phyloP scores from a whole-genome alignment of 2,329 filamentous ascomycete genomes.

The Trichoderma harzianum region DNA sequence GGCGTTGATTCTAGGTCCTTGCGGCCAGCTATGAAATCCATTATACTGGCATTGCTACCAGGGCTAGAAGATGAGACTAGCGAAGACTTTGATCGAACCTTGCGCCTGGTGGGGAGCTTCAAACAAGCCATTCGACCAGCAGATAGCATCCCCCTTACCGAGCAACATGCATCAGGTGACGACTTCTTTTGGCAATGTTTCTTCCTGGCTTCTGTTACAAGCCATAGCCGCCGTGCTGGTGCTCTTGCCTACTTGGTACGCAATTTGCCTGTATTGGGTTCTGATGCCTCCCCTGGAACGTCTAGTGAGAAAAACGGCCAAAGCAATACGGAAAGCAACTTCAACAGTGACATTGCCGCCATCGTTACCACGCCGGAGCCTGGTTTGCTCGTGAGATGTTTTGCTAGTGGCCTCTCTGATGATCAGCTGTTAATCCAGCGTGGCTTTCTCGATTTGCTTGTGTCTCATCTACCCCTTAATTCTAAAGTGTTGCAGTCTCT shows the following conservation, averaged over 20 bases:
- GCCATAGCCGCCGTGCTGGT: slow-evolving; percentile 77
- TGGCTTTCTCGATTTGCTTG: slow-evolving; percentile 88
- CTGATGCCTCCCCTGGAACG: slow-evolving; percentile 5
- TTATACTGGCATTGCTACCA: slow-evolving; percentile 84
- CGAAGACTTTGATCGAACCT: slow-evolving; percentile 89
- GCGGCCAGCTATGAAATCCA: slow-evolving; percentile 83
- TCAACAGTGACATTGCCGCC: slow-evolving; percentile 50
- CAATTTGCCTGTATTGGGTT: slow-evolving; percentile 58
- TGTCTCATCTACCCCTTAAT: slow-evolving; percentile 83
- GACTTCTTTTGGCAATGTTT: slow-evolving; percentile 99
- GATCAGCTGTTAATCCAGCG: slow-evolving; percentile 88
- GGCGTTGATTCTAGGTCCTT: slow-evolving; percentile 67
- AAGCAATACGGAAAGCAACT: slow-evolving; percentile 30
- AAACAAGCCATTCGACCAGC: slow-evolving; percentile 62
- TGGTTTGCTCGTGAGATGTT: slow-evolving; percentile 83
- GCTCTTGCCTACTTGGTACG: slow-evolving; percentile 83
- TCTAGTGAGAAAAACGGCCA: slow-evolving; percentile 10
- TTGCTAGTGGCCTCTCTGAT: slow-evolving; percentile 84
- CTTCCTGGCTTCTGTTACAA: slow-evolving; percentile 89
- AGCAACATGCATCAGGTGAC: slow-evolving; percentile 60
- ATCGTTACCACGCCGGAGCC: slow-evolving; percentile 87
- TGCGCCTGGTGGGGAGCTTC: slow-evolving; percentile 74
- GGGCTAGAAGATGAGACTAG: slow-evolving; percentile 94
- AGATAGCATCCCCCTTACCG: slow-evolving; percentile 48
- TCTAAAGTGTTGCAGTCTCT: slow-evolving; percentile 74